Evolutionary conservation across 352 stramenopile genomes (phyloP).

Genomic region (Globisporangium okanoganense): DNA sequence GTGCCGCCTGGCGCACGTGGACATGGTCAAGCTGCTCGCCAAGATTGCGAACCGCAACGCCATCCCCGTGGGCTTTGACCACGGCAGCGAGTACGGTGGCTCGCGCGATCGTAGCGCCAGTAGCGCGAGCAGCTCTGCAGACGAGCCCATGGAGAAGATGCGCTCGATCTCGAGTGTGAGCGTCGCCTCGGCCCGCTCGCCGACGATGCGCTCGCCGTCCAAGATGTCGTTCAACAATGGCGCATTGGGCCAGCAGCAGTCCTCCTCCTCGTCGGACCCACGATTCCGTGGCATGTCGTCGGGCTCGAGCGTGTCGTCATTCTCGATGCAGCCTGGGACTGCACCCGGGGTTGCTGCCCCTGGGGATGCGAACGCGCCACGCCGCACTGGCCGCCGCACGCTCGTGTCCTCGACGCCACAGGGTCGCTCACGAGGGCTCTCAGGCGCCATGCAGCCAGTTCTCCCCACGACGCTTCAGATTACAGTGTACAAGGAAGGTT

Average conservation of each 20-base stretch:
- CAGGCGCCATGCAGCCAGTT: constrained; percentile 45
- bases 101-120: constrained; percentile 57
- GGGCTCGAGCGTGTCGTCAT: constrained; percentile 28
- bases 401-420: constrained; percentile 60
- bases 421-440: constrained; percentile 39
- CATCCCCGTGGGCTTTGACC: constrained; percentile 43
- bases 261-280: constrained; percentile 15
- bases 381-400: constrained; percentile 47
- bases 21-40: constrained; percentile 83
- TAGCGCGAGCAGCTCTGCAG: constrained; percentile 53
- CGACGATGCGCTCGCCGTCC: constrained; percentile 45
- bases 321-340: constrained; percentile 52
- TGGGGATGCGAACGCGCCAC: constrained; percentile 21
- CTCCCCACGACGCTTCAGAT: constrained; percentile 68
- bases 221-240: constrained; percentile 17
- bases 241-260: constrained; percentile 5
- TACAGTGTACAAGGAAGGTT: constrained; percentile 80
- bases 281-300: constrained; percentile 37
- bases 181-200: constrained; percentile 40
- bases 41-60: constrained; percentile 86
- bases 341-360: constrained; percentile 46
- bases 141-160: constrained; percentile 50
- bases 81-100: constrained; percentile 22
- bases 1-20: constrained; percentile 61
- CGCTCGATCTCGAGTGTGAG: constrained; percentile 52